These are phyloP conservation scores for Mycena vulgaris DNA, from an alignment of 768 basidiomycete species.

Conservation along the genomic window DNA sequence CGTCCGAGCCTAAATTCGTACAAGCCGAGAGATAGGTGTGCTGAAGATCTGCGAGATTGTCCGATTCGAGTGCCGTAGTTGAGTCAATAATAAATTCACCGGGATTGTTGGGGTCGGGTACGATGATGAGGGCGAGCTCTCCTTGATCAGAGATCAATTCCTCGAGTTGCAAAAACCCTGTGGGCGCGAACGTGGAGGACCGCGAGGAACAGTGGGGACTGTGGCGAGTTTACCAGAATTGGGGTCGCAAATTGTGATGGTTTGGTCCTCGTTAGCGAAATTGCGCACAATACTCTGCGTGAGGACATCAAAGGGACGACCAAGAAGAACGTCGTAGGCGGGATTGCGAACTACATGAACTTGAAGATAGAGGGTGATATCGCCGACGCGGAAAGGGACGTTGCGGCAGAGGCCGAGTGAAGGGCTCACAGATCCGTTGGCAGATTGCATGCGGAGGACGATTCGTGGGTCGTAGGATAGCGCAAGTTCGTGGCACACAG, in stretches of 20 bases:
- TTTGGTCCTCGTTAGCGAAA: slow-evolving; percentile 21
- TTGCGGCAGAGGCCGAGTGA: slow-evolving; percentile 31
- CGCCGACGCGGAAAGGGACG: slow-evolving; percentile 31
- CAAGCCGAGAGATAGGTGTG: slow-evolving; percentile 21
- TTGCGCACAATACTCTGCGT: slow-evolving; percentile 15
- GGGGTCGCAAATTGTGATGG: slow-evolving; percentile 22
- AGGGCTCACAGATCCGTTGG: neutral
- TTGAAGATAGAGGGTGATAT: slow-evolving; percentile 26
- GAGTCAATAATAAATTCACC: slow-evolving; percentile 13
- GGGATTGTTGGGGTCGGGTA: neutral
- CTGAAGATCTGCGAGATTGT: slow-evolving; percentile 6
- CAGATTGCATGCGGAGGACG: slow-evolving; percentile 20
- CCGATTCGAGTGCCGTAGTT: slow-evolving; percentile 15
- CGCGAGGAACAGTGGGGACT: slow-evolving; percentile 23
- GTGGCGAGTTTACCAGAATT: slow-evolving; percentile 8
- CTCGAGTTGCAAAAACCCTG: slow-evolving; percentile 12
- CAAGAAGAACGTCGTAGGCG: slow-evolving; percentile 32
- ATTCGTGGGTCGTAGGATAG: slow-evolving; percentile 17
- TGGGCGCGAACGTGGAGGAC: neutral
- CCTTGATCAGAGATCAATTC: slow-evolving; percentile 29
- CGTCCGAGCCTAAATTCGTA: slow-evolving; percentile 7
- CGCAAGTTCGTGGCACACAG: slow-evolving; percentile 21
- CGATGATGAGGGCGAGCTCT: slow-evolving; percentile 20
- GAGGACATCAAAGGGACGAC: slow-evolving; percentile 25
- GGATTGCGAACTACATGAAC: slow-evolving; percentile 31